Percentiles rank a stretch among this genome's conserved stretches.
Conservation (phyloP, 116 monocot genomes). For the Cymodocea nodosa region DNA sequence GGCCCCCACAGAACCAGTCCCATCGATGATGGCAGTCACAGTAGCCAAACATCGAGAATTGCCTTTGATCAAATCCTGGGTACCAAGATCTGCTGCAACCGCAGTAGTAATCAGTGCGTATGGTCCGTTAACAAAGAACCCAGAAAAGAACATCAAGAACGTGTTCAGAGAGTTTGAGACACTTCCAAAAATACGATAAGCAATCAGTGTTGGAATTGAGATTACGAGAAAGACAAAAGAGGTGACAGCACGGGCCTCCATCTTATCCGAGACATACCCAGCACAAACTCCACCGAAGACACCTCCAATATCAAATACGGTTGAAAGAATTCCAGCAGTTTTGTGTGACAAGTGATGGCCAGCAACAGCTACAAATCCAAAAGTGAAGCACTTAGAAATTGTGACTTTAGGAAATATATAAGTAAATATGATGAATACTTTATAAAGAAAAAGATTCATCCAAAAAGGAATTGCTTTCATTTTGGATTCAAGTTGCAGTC, state of each 20-base stretch:
- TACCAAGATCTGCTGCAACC: slow-evolving; percentile 82
- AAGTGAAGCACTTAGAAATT: not conserved
- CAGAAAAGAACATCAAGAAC: slow-evolving; percentile 72
- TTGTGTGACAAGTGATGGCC: slow-evolving; percentile 68
- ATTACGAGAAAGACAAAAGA: slow-evolving; percentile 63
- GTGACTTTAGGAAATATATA: not conserved
- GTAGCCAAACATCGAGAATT: slow-evolving; percentile 86
- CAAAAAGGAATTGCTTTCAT: too few species aligned
- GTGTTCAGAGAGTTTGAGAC: slow-evolving; percentile 50
- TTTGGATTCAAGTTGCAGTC: too few species aligned
- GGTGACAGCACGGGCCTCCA: slow-evolving; percentile 59
- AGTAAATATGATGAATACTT: not conserved
- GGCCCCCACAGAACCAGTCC: slow-evolving; percentile 90
- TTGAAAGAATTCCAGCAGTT: slow-evolving; percentile 81
- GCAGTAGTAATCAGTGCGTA: slow-evolving; percentile 92
- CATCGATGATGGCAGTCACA: slow-evolving; percentile 96
- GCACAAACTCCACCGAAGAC: slow-evolving; percentile 83
- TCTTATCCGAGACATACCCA: slow-evolving; percentile 72
- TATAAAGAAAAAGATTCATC: not conserved
- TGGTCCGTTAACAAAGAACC: slow-evolving; percentile 95
- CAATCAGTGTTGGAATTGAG: slow-evolving; percentile 64
- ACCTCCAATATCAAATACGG: slow-evolving; percentile 86
- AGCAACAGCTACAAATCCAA: slow-evolving; percentile 56
- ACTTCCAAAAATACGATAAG: slow-evolving; percentile 49
- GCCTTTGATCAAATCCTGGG: slow-evolving; percentile 48